phyloP scores from a whole-genome alignment of 1,284 basidiomycete species.

The Fomitopsis schrenkii region DNA sequence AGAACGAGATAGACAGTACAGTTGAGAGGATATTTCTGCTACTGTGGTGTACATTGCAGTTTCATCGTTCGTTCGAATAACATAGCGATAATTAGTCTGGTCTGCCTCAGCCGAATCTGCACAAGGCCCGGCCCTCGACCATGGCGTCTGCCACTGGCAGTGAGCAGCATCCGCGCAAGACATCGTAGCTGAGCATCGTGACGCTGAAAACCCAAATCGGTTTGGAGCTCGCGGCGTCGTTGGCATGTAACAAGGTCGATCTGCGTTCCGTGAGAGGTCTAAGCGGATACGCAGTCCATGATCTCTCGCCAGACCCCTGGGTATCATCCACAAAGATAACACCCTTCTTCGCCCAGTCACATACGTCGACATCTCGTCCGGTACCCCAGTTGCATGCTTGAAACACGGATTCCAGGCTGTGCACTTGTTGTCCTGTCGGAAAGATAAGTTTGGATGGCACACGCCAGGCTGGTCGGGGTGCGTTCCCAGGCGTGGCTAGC shows the following conservation, averaged over 20 bases:
- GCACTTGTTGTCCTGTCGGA: constrained; percentile 17
- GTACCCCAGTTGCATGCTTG: constrained; percentile 23
- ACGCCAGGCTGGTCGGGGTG: constrained; percentile 19
- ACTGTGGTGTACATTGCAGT: too few species aligned
- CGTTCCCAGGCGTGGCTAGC: constrained; percentile 14
- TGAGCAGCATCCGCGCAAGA: constrained; percentile 8
- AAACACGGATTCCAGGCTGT: constrained; percentile 20
- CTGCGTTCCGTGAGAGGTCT: constrained; percentile 11
- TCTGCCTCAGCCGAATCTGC: constrained; percentile 16
- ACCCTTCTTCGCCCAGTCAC: constrained; percentile 20
- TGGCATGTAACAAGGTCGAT: not conserved
- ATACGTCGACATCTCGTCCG: not conserved
- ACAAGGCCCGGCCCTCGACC: constrained; percentile 16
- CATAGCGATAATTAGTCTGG: not conserved
- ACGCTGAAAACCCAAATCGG: constrained; percentile 20
- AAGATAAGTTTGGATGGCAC: constrained; percentile 18
- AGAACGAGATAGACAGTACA: too few species aligned
- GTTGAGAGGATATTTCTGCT: too few species aligned
- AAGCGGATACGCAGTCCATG: constrained; percentile 9
- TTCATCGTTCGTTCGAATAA: not conserved
- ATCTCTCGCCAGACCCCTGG: not conserved
- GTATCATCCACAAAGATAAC: constrained; percentile 25
- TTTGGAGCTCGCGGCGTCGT: not conserved
- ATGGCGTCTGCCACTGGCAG: not conserved
- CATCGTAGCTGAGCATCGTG: constrained; percentile 17